These are phyloP conservation scores for Besnoitia besnoiti DNA, from an alignment of 169 alveolate genomes.

Conservation along the genomic window DNA sequence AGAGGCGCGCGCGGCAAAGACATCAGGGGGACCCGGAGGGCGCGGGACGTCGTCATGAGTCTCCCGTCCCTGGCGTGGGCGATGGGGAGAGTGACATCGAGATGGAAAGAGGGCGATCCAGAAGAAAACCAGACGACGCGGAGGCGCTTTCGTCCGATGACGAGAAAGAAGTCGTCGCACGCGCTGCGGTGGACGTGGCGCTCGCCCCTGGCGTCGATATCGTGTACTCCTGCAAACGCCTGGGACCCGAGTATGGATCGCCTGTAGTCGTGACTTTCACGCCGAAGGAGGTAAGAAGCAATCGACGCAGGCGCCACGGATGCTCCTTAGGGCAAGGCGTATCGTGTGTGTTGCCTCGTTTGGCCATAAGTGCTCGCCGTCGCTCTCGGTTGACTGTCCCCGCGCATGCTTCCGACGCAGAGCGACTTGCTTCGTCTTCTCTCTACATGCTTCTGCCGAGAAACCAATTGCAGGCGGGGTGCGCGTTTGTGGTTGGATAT, in stretches of 20 bases:
- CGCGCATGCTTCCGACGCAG: too few species aligned
- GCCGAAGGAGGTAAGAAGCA: constrained; percentile 32
- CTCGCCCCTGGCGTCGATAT: constrained; percentile 19
- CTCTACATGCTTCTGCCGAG: too few species aligned
- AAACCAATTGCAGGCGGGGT: too few species aligned
- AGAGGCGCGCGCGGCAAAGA: neutral
- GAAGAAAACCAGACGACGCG: neutral
- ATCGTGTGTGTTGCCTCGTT: too few species aligned
- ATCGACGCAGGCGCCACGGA: too few species aligned
- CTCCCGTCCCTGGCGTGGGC: neutral
- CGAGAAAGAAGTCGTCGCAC: neutral
- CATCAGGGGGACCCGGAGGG: neutral
- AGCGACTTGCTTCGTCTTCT: too few species aligned
- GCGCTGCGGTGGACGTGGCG: neutral
- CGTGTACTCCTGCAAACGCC: constrained; percentile 1
- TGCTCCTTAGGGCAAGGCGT: too few species aligned
- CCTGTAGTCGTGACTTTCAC: neutral
- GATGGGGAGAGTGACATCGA: neutral
- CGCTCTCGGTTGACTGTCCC: too few species aligned
- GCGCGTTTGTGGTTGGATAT: too few species aligned
- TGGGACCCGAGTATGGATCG: neutral
- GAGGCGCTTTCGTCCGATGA: neutral
- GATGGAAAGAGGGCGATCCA: neutral
- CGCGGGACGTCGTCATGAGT: too few species aligned
- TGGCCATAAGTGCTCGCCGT: too few species aligned